A percentile compares a stretch with the other conserved stretches of the same genome.
phyloP scores from a whole-genome alignment of 345 rosid species.

The Citrus reticulata region DNA sequence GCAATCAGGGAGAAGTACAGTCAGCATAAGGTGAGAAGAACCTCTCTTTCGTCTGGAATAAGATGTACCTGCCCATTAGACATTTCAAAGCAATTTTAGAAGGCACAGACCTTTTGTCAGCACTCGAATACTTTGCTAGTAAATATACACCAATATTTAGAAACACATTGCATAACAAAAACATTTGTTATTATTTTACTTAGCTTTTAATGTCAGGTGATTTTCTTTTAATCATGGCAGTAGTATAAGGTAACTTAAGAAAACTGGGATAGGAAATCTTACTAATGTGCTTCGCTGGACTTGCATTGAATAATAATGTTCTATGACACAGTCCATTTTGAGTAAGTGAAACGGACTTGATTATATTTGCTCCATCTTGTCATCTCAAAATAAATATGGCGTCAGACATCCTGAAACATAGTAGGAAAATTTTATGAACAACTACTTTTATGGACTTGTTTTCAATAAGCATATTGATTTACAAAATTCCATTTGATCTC shows the following conservation, averaged over 20 bases:
- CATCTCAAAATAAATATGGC: not conserved
- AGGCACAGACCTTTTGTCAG: not conserved
- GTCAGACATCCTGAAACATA: not conserved
- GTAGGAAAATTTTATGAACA: not conserved
- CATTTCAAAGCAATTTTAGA: not conserved
- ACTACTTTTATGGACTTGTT: not conserved
- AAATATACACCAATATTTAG: not conserved
- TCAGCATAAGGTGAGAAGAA: constrained; percentile 24
- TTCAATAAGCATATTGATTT: too few relatives aligned
- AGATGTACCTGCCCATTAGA: not conserved
- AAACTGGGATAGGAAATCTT: not conserved
- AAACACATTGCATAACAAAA: not conserved
- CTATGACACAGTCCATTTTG: not conserved
- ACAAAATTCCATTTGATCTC: too few relatives aligned
- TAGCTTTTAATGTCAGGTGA: too few relatives aligned
- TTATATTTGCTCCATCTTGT: not conserved
- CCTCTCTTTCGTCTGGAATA: not conserved
- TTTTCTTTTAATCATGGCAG: not conserved
- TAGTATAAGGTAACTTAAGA: not conserved
- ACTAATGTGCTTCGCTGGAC: not conserved
- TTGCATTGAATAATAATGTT: not conserved
- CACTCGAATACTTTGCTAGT: not conserved
- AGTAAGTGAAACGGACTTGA: not conserved
- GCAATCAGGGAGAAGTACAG: constrained; percentile 34
- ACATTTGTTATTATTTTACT: not conserved